Base-by-base conservation (phyloP, 208 protist species). In the Endotrypanum monterogeii region DNA sequence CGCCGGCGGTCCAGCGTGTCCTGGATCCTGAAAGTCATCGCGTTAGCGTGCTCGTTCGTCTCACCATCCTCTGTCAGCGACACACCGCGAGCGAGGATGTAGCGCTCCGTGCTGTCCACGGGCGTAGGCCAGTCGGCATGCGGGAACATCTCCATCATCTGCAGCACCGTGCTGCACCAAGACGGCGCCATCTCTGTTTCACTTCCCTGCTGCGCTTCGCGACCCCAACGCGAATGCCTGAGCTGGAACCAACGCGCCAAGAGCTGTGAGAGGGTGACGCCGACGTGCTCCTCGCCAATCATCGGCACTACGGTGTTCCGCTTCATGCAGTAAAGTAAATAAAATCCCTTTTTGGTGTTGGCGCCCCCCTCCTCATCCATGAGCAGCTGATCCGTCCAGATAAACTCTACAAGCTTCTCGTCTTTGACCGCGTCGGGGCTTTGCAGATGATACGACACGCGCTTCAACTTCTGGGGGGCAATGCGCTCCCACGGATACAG, bases 281-380 rank as follows among this genome's bases (percentile, higher is more conserved):
- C 70, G n/a, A 89, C 79, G 57, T 84, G 71, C 51, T 76, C 60
- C n/a, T 61, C 66, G 37, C 52, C 56, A 6, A 95, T 63, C 54
- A 56, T 65, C 41, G 80, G 62, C 44, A 65, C 25, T 25, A 88
- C 37, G 6, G 44, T 62, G 56, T 78, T 79, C n/a, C 74, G 78
- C 63, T 86, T 73, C 48, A 95, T 70, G 58, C 67, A 52, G 81
- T 97, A 97, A 37, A 98, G 78, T 68, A 95, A 97, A 76, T 92
- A 86, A 81, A 97, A 96, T 46, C 94, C 94, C 63, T 91, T 74
- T 65, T 89, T 83, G 8, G 75, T 71, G 58, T 90, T 94, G 25
- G 83, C 86, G 39, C 92, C 92, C 69, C 80, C 89, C 79, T 93
- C 86, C 66, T 97, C 92, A 70, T 98, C 94, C 41, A 58, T 63